phyloP scores from a whole-genome alignment of 129 eudicot species.

The Scalesia atractyloides region DNA sequence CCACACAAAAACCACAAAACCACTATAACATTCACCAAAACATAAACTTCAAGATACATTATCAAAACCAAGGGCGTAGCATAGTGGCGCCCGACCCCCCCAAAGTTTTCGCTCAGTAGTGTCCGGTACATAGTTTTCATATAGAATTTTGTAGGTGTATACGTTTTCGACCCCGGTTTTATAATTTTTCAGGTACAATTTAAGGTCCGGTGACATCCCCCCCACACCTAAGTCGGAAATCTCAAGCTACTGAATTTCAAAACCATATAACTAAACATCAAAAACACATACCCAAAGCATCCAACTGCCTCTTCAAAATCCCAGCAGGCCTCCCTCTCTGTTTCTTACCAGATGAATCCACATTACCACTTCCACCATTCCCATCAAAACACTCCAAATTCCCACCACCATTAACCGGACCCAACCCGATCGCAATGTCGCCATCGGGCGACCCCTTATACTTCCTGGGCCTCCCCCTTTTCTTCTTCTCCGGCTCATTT shows the following conservation, averaged over 20 bases:
- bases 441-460: conserved; percentile 67
- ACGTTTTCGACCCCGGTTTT: too few relatives aligned
- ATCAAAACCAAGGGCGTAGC: too few relatives aligned
- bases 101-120: too few relatives aligned
- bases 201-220: too few relatives aligned
- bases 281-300: conserved; percentile 69
- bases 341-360: conserved; percentile 49
- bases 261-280: background rate
- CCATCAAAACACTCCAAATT: conserved; percentile 44
- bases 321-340: conserved; percentile 84
- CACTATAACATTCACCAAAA: background rate
- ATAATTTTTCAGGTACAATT: too few relatives aligned
- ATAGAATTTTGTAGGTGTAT: too few relatives aligned
- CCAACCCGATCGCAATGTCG: conserved; percentile 61
- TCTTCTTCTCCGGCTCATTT: conserved; percentile 63
- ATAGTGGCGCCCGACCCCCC: too few relatives aligned
- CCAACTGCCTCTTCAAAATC: conserved; percentile 74
- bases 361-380: conserved; percentile 38
- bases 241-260: too few relatives aligned
- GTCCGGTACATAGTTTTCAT: too few relatives aligned
- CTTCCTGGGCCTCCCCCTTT: conserved; percentile 80
- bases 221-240: too few relatives aligned
- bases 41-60: background rate
- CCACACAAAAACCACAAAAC: conserved; percentile 18
- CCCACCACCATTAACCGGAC: conserved; percentile 40